Evolutionary conservation across 495 filamentous ascomycete species (phyloP), one percentile per base, ranked within the genome.

Genomic region (Penicillium steckii): DNA sequence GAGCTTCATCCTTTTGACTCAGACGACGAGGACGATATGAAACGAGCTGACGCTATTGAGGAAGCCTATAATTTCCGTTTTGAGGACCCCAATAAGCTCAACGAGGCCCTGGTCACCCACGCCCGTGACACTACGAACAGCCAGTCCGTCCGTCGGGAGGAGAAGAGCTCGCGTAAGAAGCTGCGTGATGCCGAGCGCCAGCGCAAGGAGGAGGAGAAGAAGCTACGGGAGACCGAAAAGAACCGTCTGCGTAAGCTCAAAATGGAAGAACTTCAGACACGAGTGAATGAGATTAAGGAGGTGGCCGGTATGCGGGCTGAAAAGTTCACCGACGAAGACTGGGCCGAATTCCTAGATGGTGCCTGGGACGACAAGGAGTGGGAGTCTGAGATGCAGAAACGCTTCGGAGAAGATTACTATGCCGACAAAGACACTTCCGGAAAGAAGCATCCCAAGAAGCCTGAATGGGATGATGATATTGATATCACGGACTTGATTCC

Each of bases 41-140:
- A 83, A 12, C 80, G 84, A 22, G 92, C 93, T 27, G 94, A 98
- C 22, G 81, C 82, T 23, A 91, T 91, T 57, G 94, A 98, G 66
- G 80, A 86, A 47, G 92, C 91, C n/a, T 98, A 95, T 74, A 98
- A 98, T 69, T 75, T 96, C 69, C 88, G 94, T 21, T 98, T 98
- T 60, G 94, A 98, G 62, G 88, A 98, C 59, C 91, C 94, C 1
- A 79, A 77, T 58, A 87, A 85, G 55, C 80, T 87, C 53, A 95
- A 96, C 57, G 89, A 95, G 61, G 83, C 86, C 45, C 66, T 97
- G 2, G 83, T 85, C 53, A 90, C 93, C 8, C 93, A 96, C 68
- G 85, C 91, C 48, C 85, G 94, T 82, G 90, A 95, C 64, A 77
- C 87, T 23, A 86, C 86, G 33, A 85, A 85, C 35, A 83, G 83